Evolutionary conservation across 2,329 filamentous ascomycete genomes (phyloP).

Genomic region (Cercospora brassicicola): DNA sequence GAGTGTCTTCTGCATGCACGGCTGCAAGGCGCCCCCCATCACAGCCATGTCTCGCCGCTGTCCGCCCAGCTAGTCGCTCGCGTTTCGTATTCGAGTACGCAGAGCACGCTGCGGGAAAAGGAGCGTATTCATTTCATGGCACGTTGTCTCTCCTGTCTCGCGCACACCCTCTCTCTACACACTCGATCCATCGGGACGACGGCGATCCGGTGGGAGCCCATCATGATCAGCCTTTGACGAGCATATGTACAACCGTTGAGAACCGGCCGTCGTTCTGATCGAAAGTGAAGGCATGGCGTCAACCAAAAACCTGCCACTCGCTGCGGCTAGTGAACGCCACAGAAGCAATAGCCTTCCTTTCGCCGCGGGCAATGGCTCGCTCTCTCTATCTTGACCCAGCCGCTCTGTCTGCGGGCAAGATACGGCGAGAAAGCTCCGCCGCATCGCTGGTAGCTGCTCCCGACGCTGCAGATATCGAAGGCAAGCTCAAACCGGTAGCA

Average conservation of each 20-base stretch:
- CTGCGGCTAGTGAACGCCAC: background rate
- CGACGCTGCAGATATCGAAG: background rate
- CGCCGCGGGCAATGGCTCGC: conserved; percentile 12
- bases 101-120: background rate
- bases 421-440: background rate
- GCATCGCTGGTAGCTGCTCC: background rate
- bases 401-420: background rate
- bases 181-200: background rate
- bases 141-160: background rate
- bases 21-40: background rate
- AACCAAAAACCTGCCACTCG: background rate
- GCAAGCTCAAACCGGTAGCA: background rate
- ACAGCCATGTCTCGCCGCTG: background rate
- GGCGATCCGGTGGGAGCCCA: background rate
- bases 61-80: background rate
- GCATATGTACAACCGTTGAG: background rate
- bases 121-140: background rate
- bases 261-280: background rate
- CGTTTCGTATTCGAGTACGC: background rate
- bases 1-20: background rate
- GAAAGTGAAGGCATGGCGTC: background rate
- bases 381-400: background rate
- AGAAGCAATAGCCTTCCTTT: background rate
- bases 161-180: background rate
- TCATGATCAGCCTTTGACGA: background rate